Conservation (phyloP, 2,329 filamentous ascomycete genomes). For the Colletotrichum sp. region DNA sequence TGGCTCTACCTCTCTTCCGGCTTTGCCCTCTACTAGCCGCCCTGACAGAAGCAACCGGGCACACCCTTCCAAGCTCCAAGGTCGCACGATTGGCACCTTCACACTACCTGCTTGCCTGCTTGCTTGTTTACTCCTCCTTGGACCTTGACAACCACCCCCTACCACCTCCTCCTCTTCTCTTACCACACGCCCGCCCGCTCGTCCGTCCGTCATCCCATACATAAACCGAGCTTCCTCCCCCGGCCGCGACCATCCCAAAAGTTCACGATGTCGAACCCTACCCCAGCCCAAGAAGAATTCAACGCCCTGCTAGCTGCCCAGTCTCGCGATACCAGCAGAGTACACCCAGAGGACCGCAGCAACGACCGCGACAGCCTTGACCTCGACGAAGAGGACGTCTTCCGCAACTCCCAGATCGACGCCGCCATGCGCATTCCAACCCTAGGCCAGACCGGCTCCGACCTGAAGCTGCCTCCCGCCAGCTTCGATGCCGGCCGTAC, state of each 20-base stretch:
- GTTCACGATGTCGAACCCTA: slow-evolving; percentile 57
- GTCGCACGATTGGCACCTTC: slow-evolving; percentile 10
- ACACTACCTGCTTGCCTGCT: background rate
- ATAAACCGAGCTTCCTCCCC: slow-evolving; percentile 35
- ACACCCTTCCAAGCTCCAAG: slow-evolving; percentile 15
- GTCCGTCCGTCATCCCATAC: slow-evolving; percentile 30
- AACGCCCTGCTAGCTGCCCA: slow-evolving; percentile 66
- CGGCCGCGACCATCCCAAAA: slow-evolving; percentile 19
- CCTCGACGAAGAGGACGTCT: slow-evolving; percentile 58
- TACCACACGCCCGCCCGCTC: slow-evolving; percentile 12
- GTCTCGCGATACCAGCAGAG: slow-evolving; percentile 42
- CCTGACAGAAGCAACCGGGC: slow-evolving; percentile 19
- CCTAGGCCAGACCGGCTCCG: slow-evolving; percentile 47
- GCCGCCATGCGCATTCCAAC: slow-evolving; percentile 70
- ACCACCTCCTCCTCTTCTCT: background rate
- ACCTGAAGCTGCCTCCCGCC: slow-evolving; percentile 65
- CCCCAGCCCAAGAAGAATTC: slow-evolving; percentile 71
- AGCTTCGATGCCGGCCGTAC: slow-evolving; percentile 72
- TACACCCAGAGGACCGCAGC: slow-evolving; percentile 66
- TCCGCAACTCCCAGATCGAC: slow-evolving; percentile 61
- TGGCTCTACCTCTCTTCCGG: background rate
- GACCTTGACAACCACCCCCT: slow-evolving; percentile 1
- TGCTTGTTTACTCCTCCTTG: slow-evolving; percentile 12
- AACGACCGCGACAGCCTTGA: slow-evolving; percentile 47
- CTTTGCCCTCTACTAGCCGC: slow-evolving; percentile 3